These are phyloP conservation scores for Picocystis salinarum DNA, from an alignment of 139 green algal species.

Conservation along the genomic window DNA sequence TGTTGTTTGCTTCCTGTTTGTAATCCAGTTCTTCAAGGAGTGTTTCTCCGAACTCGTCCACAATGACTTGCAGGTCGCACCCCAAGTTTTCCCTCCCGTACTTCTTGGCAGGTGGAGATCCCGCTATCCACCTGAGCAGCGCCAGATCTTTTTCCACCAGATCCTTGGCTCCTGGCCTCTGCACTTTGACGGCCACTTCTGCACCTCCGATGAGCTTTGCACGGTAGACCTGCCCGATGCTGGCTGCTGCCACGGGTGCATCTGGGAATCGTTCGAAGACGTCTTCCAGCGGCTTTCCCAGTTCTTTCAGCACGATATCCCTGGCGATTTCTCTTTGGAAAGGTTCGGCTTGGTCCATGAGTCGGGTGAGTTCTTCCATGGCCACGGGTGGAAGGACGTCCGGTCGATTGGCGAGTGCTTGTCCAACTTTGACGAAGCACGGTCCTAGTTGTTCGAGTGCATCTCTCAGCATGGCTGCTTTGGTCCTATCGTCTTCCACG, in stretches of 20 bases:
- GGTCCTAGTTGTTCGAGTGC: slow-evolving; percentile 72
- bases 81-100: slow-evolving; percentile 50
- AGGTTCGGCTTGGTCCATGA: slow-evolving; percentile 40
- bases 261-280: slow-evolving; percentile 73
- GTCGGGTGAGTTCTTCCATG: slow-evolving; percentile 92
- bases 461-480: too few species aligned
- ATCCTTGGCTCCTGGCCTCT: slow-evolving; percentile 78
- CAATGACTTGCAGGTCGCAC: slow-evolving; percentile 88
- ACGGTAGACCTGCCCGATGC: slow-evolving; percentile 48
- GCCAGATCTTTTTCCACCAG: slow-evolving; percentile 82
- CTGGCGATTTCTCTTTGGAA: slow-evolving; percentile 36
- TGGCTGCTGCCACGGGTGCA: slow-evolving; percentile 83
- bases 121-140: slow-evolving; percentile 73
- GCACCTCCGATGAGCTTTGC: slow-evolving; percentile 24
- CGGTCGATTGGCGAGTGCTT: slow-evolving; percentile 90
- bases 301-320: slow-evolving; percentile 68
- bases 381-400: too few species aligned
- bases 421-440: slow-evolving; percentile 94
- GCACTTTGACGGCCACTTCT: slow-evolving; percentile 93
- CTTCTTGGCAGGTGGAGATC: slow-evolving; percentile 51
- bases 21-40: slow-evolving; percentile 98
- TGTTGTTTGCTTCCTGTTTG: slow-evolving; percentile 84
- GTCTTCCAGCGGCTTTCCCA: slow-evolving; percentile 54
- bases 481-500: too few species aligned
- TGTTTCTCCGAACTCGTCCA: slow-evolving; percentile 99